Conservation (phyloP, 2,329 filamentous ascomycete species). For the Cladosporium oxysporum region DNA sequence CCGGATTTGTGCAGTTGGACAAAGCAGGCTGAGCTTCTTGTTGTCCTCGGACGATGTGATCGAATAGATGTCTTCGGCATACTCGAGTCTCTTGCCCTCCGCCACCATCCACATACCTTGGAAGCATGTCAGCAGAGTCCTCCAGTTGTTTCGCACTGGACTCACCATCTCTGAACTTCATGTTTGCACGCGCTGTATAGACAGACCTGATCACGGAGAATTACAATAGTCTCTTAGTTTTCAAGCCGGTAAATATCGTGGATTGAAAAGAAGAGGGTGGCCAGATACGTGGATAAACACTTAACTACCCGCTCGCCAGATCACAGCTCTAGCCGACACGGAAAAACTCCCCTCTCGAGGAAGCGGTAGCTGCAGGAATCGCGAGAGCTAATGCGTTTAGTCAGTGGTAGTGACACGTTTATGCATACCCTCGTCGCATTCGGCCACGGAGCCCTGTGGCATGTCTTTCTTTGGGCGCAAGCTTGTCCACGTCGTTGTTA, state of each 20-base stretch:
- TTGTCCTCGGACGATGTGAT: slow-evolving; percentile 48
- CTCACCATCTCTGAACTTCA: slow-evolving; percentile 20
- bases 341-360: slow-evolving; percentile 15
- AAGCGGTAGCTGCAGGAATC: slow-evolving; percentile 7
- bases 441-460: background rate
- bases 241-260: background rate
- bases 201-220: background rate
- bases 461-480: background rate
- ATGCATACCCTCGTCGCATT: background rate
- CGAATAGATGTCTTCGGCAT: slow-evolving; percentile 65
- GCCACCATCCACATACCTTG: slow-evolving; percentile 65
- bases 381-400: background rate
- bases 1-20: slow-evolving; percentile 58
- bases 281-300: background rate
- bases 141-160: background rate
- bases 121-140: background rate
- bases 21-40: slow-evolving; percentile 56
- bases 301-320: background rate
- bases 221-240: background rate
- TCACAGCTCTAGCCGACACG: slow-evolving; percentile 15
- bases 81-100: slow-evolving; percentile 62
- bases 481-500: background rate
- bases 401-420: background rate
- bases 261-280: background rate
- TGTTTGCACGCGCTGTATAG: background rate